Evolutionary conservation across 1,139 yeast species (phyloP).

Genomic region (Hansenula anomala): DNA sequence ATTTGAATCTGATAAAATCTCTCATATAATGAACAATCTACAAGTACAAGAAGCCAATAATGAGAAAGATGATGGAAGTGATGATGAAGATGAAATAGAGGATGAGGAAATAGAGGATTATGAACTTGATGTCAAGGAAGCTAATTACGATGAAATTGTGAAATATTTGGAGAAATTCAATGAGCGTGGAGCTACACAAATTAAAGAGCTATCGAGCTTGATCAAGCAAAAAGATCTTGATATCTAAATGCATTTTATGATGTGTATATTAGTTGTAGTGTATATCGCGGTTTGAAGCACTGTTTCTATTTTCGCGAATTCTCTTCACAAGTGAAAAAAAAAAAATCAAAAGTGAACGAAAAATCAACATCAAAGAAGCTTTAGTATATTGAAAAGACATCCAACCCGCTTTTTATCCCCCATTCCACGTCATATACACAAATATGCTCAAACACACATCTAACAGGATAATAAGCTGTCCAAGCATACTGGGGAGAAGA

Average conservation of each 20-base stretch:
- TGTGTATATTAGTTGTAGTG: too few relatives aligned
- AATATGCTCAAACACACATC: not conserved
- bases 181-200: slow-evolving; percentile 33
- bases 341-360: not conserved
- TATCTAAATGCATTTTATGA: too few relatives aligned
- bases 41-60: slow-evolving; percentile 17
- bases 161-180: slow-evolving; percentile 32
- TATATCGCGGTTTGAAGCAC: not conserved
- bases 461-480: not conserved
- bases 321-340: not conserved
- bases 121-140: slow-evolving; percentile 26
- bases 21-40: slow-evolving; percentile 22
- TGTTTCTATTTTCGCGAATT: not conserved
- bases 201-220: slow-evolving; percentile 39
- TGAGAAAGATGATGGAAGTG: slow-evolving; percentile 14
- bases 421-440: too few relatives aligned
- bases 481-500: slow-evolving; percentile 1
- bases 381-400: too few relatives aligned
- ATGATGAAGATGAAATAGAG: slow-evolving; percentile 19
- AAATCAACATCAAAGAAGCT: too few relatives aligned
- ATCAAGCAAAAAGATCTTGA: slow-evolving; percentile 38
- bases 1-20: slow-evolving; percentile 28
- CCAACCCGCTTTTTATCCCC: too few relatives aligned
- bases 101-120: slow-evolving; percentile 16
- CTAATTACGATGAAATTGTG: slow-evolving; percentile 33